Evolutionary conservation across 805 yeast genomes (phyloP), one percentile per base, ranked within the genome.

Genomic region (Metschnikowia koreensis): DNA sequence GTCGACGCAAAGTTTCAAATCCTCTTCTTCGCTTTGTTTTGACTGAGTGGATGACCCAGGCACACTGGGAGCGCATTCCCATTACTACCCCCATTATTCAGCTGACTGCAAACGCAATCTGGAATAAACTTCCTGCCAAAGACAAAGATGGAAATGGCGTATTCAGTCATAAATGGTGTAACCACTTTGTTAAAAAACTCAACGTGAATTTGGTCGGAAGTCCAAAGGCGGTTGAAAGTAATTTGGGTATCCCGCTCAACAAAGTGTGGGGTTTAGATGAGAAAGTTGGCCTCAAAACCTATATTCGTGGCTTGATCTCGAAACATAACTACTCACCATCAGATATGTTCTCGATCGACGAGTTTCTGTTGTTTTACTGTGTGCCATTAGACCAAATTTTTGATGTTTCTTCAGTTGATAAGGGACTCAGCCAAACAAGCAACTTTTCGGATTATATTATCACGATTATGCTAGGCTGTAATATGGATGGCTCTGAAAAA

Each of bases 1-100:
- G 83, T 48, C 66, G 86, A 48, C 65, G 87, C 36, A 81, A 80
- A 51, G 81, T 81, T n/a, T 66, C 76, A 44, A 81, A 81, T 57
- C 77, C 81, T 10, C 62, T 84, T 26, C 71, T 84, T 12, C 66
- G 87, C 37, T 75, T 77, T 43, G 82, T 84, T n/a, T 64, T 84
- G 41, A 77, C 82, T n/a, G 88, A 84, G 62, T 84, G 88, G 88
- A 80, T 83, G 39, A 76, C 84, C 0, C 88, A 83, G 61, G 81
- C 84, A 26, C 77, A 78, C 2, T 84, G 89, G 88, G 84, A 81
- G 60, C 80, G 77, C 44, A 81, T 83, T 36, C 87, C 88, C 2
- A 77, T 83, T 2, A 80, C 87, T 0, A 77, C 84, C 0, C 86
- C 87, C 0, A 81, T 83, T 15, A 73, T 84, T 38, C 84, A 82